A percentile compares a stretch with the other conserved stretches of the same genome.
Conservation (phyloP, 768 basidiomycete species). For the Podaxis sp. region DNA sequence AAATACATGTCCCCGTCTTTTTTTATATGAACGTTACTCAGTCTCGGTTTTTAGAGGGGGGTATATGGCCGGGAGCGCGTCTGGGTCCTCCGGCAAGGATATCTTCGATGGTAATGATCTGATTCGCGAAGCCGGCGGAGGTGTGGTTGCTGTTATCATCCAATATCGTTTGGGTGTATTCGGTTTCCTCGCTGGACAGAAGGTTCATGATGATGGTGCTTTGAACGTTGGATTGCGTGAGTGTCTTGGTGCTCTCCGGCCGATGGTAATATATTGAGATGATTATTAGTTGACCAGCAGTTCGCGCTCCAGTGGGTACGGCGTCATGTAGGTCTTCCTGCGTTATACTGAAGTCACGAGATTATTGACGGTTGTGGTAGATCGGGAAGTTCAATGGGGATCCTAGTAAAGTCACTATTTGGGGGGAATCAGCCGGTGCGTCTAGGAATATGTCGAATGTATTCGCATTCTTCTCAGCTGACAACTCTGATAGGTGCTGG, state of each 20-base stretch:
- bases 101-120: slow-evolving; percentile 34
- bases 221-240: slow-evolving; percentile 51
- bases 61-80: slow-evolving; percentile 30
- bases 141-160: slow-evolving; percentile 36
- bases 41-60: slow-evolving; percentile 20
- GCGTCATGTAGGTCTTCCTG: slow-evolving; percentile 33
- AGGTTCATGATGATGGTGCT: slow-evolving; percentile 40
- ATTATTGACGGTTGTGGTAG: too few species aligned
- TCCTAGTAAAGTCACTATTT: too few species aligned
- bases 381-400: too few species aligned
- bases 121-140: slow-evolving; percentile 32
- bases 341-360: too few species aligned
- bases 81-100: slow-evolving; percentile 6
- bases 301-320: slow-evolving; percentile 45
- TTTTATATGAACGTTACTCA: neutral
- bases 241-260: slow-evolving; percentile 17
- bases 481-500: too few species aligned
- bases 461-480: too few species aligned
- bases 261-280: neutral
- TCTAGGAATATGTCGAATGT: too few species aligned
- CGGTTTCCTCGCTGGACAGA: slow-evolving; percentile 45
- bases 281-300: slow-evolving; percentile 39
- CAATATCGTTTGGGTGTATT: slow-evolving; percentile 46
- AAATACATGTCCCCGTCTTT: slow-evolving; percentile 8
- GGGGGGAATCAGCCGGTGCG: too few species aligned